Percentiles rank a stretch among this genome's conserved stretches.
These are phyloP conservation scores for Begonia fuchsioides DNA, from an alignment of 306 rosid species.

Conservation along the genomic window DNA sequence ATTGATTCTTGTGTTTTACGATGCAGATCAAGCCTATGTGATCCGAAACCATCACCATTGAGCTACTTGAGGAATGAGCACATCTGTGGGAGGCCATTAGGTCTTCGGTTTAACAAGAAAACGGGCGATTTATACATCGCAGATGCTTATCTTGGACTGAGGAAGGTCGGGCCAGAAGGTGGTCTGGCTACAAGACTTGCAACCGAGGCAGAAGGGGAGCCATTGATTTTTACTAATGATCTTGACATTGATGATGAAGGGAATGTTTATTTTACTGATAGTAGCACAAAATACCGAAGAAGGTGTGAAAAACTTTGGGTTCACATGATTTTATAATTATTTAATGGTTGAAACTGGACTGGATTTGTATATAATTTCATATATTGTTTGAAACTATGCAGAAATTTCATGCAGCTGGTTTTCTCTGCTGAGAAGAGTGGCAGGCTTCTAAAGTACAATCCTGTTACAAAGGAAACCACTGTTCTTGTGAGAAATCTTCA, in stretches of 20 bases:
- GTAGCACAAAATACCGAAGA: slow-evolving; percentile 50
- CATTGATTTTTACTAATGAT: slow-evolving; percentile 64
- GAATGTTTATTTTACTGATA: slow-evolving; percentile 80
- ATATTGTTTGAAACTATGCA: slow-evolving; percentile 10
- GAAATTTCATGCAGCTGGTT: slow-evolving; percentile 74
- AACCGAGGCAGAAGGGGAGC: slow-evolving; percentile 76
- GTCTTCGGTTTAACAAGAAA: slow-evolving; percentile 83
- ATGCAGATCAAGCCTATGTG: slow-evolving; percentile 61
- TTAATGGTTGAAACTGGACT: not conserved
- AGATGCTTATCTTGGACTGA: slow-evolving; percentile 74
- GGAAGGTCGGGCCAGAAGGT: slow-evolving; percentile 87
- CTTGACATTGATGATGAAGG: slow-evolving; percentile 73
- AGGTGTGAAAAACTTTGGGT: slow-evolving; percentile 30
- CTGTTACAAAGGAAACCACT: slow-evolving; percentile 54
- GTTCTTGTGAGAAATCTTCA: slow-evolving; percentile 64
- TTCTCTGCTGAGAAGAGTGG: slow-evolving; percentile 64
- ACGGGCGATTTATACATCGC: slow-evolving; percentile 87
- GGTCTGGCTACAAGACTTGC: slow-evolving; percentile 71
- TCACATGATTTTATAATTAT: no score
- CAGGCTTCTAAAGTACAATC: slow-evolving; percentile 65
- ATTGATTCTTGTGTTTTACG: not conserved
- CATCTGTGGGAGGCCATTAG: slow-evolving; percentile 93
- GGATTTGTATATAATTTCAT: slow-evolving; percentile 14
- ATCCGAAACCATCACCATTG: slow-evolving; percentile 49
- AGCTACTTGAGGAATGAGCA: slow-evolving; percentile 69